These are phyloP conservation scores for Gossypioides kirkii DNA, from an alignment of 345 rosid species.

Conservation along the genomic window DNA sequence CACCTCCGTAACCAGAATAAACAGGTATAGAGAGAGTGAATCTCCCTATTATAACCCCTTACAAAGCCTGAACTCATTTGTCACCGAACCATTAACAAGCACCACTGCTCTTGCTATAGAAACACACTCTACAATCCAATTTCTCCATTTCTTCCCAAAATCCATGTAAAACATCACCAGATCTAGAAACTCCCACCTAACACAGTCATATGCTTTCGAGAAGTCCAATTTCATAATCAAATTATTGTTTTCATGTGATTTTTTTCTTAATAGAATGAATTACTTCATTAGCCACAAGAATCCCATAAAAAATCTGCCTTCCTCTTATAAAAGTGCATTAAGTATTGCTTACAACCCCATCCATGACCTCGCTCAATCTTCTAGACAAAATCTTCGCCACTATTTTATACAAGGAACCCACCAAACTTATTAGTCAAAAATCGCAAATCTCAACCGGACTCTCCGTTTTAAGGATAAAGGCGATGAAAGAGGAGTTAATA, in stretches of 20 bases:
- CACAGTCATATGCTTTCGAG: neutral
- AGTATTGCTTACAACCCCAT: neutral
- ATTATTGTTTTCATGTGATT: rapidly evolving
- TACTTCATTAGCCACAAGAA: neutral
- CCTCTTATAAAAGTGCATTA: neutral
- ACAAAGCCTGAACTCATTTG: neutral
- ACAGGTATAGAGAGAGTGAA: neutral
- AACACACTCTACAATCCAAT: neutral
- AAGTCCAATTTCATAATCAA: neutral
- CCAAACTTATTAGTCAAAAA: neutral
- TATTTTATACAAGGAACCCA: neutral
- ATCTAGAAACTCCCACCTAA: neutral
- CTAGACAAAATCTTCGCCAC: neutral
- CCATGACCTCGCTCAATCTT: neutral
- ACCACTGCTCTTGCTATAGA: too few relatives aligned
- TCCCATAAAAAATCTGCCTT: neutral
- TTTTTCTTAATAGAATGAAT: neutral
- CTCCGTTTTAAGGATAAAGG: neutral
- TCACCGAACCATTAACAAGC: neutral
- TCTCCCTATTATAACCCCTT: neutral
- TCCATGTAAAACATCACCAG: neutral
- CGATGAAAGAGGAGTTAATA: neutral
- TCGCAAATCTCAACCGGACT: rapidly evolving
- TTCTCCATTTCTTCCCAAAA: neutral
- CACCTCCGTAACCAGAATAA: too few relatives aligned